Evolutionary conservation across 2,329 filamentous ascomycete species (phyloP).

Genomic region (Neurospora sp.): DNA sequence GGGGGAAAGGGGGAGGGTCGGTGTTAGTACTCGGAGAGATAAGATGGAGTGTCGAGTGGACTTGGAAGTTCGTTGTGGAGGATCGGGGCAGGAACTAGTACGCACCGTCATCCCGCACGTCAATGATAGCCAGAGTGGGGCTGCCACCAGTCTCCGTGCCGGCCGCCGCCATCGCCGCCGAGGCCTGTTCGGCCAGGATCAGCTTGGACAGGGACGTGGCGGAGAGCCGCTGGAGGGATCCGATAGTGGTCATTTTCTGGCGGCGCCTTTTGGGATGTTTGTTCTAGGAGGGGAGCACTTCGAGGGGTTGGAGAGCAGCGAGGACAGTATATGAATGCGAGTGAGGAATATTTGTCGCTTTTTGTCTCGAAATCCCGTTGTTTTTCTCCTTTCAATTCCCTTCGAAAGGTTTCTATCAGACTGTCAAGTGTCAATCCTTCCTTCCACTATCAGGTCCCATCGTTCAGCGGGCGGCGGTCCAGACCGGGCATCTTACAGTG

Average conservation of each 20-base stretch:
- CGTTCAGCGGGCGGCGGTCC: neutral
- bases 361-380: neutral
- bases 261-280: neutral
- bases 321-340: too few species aligned
- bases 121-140: slow-evolving; percentile 61
- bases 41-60: neutral
- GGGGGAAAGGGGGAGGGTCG: neutral
- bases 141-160: slow-evolving; percentile 20
- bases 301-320: too few species aligned
- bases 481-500: neutral
- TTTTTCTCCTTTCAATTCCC: neutral
- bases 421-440: neutral
- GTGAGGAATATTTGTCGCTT: neutral
- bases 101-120: slow-evolving; percentile 76
- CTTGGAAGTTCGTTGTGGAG: neutral
- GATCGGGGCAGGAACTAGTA: slow-evolving; percentile 4
- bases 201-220: slow-evolving; percentile 58
- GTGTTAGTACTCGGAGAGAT: neutral
- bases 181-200: slow-evolving; percentile 41
- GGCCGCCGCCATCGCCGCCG: neutral
- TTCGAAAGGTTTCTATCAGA: neutral
- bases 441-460: neutral
- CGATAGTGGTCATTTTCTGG: slow-evolving; percentile 42
- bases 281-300: neutral
- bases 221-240: slow-evolving; percentile 56